A percentile compares a stretch with the other conserved stretches of the same genome.
These are phyloP conservation scores for Petasospora fabianii DNA, from an alignment of 1,139 yeast genomes.

Conservation along the genomic window DNA sequence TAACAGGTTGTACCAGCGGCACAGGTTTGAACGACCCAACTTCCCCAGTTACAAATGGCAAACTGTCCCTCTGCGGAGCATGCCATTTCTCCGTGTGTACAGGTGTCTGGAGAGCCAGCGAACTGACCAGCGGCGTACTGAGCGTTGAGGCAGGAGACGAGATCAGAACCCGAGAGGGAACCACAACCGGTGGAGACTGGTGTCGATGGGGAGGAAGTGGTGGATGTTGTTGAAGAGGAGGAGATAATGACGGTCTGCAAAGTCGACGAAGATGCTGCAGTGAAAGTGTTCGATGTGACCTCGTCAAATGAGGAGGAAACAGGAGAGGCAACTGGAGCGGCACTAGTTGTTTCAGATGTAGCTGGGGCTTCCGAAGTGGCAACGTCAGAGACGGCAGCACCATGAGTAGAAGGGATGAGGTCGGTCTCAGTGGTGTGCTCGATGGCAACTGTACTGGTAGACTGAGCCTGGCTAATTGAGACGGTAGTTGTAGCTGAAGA, in stretches of 20 bases:
- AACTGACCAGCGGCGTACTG: conserved; percentile 33
- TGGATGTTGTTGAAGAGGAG: conserved; percentile 14
- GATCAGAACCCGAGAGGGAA: conserved; percentile 32
- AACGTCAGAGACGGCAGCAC: too few species aligned
- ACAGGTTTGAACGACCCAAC: conserved; percentile 53
- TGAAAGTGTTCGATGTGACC: conserved; percentile 14
- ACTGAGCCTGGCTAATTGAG: not conserved
- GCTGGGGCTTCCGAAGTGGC: too few species aligned
- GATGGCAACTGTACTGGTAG: too few species aligned
- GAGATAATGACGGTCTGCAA: conserved; percentile 13
- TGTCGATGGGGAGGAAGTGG: conserved; percentile 14
- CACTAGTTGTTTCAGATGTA: not conserved
- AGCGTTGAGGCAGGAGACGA: conserved; percentile 40
- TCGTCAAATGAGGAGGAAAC: conserved; percentile 7
- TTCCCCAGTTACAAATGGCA: conserved; percentile 51
- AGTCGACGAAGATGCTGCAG: conserved; percentile 13
- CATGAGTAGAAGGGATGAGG: too few species aligned
- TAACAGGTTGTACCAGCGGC: conserved; percentile 58
- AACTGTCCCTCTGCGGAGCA: conserved; percentile 46
- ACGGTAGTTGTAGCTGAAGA: not conserved
- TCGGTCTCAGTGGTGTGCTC: too few species aligned
- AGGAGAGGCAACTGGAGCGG: conserved; percentile 1
- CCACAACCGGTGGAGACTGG: conserved; percentile 29
- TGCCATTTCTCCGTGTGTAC: conserved; percentile 46
- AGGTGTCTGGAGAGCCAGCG: conserved; percentile 30